Percentiles rank a stretch among this genome's conserved stretches.
These are phyloP conservation scores for Marchantia polymorpha DNA, from an alignment of 225 moss, liverwort and hornwort genomes.

Conservation along the genomic window DNA sequence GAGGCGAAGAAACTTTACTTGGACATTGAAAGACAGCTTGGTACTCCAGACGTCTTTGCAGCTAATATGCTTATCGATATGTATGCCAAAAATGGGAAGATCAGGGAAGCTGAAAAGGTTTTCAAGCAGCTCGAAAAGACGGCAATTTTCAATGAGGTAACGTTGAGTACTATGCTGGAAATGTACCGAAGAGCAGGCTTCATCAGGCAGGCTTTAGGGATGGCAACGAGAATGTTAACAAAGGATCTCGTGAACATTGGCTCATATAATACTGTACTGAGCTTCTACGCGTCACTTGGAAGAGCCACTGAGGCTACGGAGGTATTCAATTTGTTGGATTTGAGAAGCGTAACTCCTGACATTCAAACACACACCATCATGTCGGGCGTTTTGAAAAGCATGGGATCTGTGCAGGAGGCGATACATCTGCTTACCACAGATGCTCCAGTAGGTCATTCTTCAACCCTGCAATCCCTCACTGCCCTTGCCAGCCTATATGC, in stretches of 20 bases:
- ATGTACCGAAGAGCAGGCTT: constrained; percentile 72
- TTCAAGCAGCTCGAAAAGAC: constrained; percentile 24
- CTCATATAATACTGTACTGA: constrained; percentile 77
- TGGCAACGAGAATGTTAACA: constrained; percentile 62
- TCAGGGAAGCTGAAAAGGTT: constrained; percentile 40
- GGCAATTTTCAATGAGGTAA: constrained; percentile 57
- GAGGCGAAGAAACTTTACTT: constrained; percentile 29
- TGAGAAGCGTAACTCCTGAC: constrained; percentile 55
- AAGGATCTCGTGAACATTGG: constrained; percentile 53
- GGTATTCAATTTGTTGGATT: constrained; percentile 52
- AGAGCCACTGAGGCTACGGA: constrained; percentile 68
- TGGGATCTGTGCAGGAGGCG: constrained; percentile 59
- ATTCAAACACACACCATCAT: constrained; percentile 69
- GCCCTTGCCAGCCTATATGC: constrained; percentile 69
- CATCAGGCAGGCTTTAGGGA: constrained; percentile 54
- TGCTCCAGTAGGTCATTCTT: constrained; percentile 55
- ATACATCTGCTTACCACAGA: constrained; percentile 59
- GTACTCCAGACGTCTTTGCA: constrained; percentile 33
- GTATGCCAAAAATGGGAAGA: constrained; percentile 35
- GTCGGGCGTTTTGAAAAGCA: constrained; percentile 64
- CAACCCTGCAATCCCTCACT: constrained; percentile 62
- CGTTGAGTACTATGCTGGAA: constrained; percentile 68
- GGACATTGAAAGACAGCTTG: constrained; percentile 21
- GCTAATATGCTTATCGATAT: constrained; percentile 35
- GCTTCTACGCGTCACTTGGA: constrained; percentile 55